phyloP scores from a whole-genome alignment of 768 basidiomycete species.

The Auriscalpium microsporum region DNA sequence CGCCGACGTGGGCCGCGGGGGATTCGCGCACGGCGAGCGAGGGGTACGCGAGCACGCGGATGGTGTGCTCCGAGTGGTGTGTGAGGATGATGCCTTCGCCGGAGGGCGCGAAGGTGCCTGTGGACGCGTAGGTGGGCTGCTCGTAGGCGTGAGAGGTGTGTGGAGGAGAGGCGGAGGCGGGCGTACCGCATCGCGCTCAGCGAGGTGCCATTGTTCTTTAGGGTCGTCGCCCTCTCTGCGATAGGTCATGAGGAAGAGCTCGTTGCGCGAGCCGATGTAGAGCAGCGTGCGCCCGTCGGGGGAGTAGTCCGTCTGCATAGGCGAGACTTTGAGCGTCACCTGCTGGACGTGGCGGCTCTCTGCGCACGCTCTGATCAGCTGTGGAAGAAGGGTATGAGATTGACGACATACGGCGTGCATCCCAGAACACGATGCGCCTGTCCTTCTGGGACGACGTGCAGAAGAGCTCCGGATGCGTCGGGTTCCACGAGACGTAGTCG shows the following conservation, averaged over 20 bases:
- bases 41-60: slow-evolving; percentile 67
- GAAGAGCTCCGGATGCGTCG: slow-evolving; percentile 75
- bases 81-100: slow-evolving; percentile 67
- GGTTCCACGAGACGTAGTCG: slow-evolving; percentile 82
- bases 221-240: slow-evolving; percentile 43
- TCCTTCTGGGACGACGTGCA: slow-evolving; percentile 76
- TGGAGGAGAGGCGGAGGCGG: not conserved
- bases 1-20: slow-evolving; percentile 70
- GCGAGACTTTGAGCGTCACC: slow-evolving; percentile 47
- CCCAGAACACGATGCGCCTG: slow-evolving; percentile 72
- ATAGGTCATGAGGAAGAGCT: slow-evolving; percentile 52
- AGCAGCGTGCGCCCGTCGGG: slow-evolving; percentile 63
- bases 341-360: slow-evolving; percentile 67
- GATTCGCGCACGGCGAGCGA: slow-evolving; percentile 48
- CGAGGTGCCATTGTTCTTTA: slow-evolving; percentile 43
- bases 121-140: slow-evolving; percentile 44
- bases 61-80: slow-evolving; percentile 51
- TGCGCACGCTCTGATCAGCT: slow-evolving; percentile 19
- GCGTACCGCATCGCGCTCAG: slow-evolving; percentile 19
- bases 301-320: slow-evolving; percentile 59
- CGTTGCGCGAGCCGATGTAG: slow-evolving; percentile 52
- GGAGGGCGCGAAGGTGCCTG: slow-evolving; percentile 66
- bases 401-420: slow-evolving; percentile 59
- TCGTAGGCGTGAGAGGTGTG: not conserved
- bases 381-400: not conserved